Base-by-base conservation (phyloP, 2,329 filamentous ascomycete genomes). In the Colletotrichum theobromicola region DNA sequence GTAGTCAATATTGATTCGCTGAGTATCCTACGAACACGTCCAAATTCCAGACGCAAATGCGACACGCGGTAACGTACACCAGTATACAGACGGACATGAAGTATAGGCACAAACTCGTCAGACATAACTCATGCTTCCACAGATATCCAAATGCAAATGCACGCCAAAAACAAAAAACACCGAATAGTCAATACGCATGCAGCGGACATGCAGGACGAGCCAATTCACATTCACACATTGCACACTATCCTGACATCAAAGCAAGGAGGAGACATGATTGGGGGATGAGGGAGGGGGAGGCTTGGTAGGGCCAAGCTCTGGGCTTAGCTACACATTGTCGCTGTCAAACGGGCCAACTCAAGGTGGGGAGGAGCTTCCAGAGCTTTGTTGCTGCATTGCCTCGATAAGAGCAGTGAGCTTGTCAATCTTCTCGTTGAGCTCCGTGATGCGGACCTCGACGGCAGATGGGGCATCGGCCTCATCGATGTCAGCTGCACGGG, bases 381-480 rank as follows among this genome's bases (percentile, higher is more conserved):
- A 50, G 28, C 15, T 37, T 26, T 73, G 81, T 69, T 83, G 81
- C 78, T 91, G 90, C 79, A 91, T 82, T 5, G 85, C 83, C 76
- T 90, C 79, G 3, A 92, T 83, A 62, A 89, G 79, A 24, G 87
- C 84, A 0, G 90, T 91, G 76, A 93, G 82, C 70, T 87, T 87
- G 76, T 92, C 90, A 77, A 93, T 91, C 84, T 92, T 92, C 61
- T 81, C 82, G 55, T 86, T 85, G 77, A 93, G 81, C 76, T 92
- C 90, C 5, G 83, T 81, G 68, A 93, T 87, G 75, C 88, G 88
- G 30, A 86, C 84, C 77, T 92, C 90, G 53, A 87, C 80, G 16
- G 83, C 80, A 2, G 82, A 82, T 16, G 86, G 84, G 21, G 83
- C 84, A 53, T 85, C 81, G 37, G 80, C 77, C 4, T 65, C 74